Conservation (phyloP, 2,329 filamentous ascomycete species). For the Colletotrichum cordylinicola region DNA sequence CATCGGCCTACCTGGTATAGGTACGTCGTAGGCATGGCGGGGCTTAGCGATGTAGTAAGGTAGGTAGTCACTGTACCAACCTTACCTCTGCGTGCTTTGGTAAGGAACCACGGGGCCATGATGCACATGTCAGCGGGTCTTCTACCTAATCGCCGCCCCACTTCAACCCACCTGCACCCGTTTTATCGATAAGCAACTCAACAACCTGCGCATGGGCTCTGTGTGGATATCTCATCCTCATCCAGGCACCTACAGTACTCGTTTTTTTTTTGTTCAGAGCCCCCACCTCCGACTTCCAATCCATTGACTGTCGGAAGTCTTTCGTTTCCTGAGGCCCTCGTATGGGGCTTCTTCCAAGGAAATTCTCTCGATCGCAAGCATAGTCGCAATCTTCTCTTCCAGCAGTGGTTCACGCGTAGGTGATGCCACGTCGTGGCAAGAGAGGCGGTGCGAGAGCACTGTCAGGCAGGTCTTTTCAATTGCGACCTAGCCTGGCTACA, state of each 20-base stretch:
- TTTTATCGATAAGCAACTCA: not conserved
- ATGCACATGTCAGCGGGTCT: not conserved
- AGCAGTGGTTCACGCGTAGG: not conserved
- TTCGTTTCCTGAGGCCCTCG: not conserved
- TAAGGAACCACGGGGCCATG: not conserved
- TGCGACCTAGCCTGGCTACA: not conserved
- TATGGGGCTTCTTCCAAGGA: not conserved
- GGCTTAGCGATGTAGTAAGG: not conserved
- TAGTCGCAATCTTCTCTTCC: not conserved
- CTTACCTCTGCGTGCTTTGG: not conserved
- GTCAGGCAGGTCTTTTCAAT: not conserved
- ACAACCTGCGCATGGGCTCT: not conserved
- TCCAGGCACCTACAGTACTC: not conserved
- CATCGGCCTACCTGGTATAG: not conserved
- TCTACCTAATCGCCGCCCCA: not conserved
- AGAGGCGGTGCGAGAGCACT: conserved; percentile 6
- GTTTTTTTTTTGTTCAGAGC: not conserved
- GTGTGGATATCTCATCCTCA: not conserved
- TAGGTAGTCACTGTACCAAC: not conserved
- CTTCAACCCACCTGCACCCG: not conserved
- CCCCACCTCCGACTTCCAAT: not conserved
- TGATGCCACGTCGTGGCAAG: conserved; percentile 16
- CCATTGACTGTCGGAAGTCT: not conserved
- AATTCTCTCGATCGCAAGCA: not conserved
- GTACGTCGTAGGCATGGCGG: not conserved